Conservation (phyloP, 2,329 filamentous ascomycete species). For the Colletotrichum eremochloae region DNA sequence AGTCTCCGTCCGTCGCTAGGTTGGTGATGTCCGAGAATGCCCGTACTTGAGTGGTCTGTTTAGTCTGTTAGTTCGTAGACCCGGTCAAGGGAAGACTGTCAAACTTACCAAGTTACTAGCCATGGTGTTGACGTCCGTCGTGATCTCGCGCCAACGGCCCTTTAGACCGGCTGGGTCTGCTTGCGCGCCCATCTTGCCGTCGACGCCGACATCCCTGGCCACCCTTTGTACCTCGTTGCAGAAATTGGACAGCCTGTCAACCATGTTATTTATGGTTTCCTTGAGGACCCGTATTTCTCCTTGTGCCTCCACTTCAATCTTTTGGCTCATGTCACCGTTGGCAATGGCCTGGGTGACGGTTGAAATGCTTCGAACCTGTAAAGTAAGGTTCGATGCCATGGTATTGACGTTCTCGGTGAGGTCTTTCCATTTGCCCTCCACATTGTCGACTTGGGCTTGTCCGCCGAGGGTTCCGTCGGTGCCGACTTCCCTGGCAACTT, state of each 20-base stretch:
- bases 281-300: conserved; percentile 95
- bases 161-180: conserved; percentile 94
- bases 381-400: conserved; percentile 77
- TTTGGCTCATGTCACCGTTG: conserved; percentile 94
- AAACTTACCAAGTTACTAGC: conserved; percentile 71
- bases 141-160: conserved; percentile 98
- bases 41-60: conserved; percentile 92
- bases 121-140: conserved; percentile 96
- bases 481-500: conserved; percentile 94
- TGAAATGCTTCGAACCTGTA: conserved; percentile 90
- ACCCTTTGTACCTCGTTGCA: conserved; percentile 96
- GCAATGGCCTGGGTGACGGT: conserved; percentile 95
- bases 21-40: conserved; percentile 99
- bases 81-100: conserved; percentile 10
- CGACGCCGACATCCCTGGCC: conserved; percentile 95
- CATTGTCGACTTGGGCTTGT: conserved; percentile 92
- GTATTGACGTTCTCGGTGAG: conserved; percentile 91
- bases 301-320: conserved; percentile 94
- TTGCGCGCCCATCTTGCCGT: conserved; percentile 98
- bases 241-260: conserved; percentile 93
- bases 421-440: conserved; percentile 98
- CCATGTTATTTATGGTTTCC: conserved; percentile 99
- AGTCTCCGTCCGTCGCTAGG: conserved; percentile 95
- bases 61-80: conserved; percentile 52
- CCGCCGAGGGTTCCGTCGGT: conserved; percentile 95